phyloP scores from a whole-genome alignment of 2,329 filamentous ascomycete genomes.

The Cladosporium sp. region DNA sequence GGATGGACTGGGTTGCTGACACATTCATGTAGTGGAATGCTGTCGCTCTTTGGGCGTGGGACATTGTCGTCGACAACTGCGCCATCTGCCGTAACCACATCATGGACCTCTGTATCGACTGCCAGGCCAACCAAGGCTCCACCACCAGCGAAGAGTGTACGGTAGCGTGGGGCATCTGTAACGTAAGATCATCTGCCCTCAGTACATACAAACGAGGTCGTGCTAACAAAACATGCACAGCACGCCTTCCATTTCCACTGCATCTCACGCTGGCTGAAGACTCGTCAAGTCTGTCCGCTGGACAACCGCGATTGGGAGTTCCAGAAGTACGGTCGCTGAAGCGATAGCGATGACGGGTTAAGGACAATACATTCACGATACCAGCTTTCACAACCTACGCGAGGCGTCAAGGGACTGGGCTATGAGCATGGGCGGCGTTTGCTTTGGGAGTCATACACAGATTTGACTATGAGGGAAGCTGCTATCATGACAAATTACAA shows the following conservation, averaged over 20 bases:
- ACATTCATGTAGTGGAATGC: constrained; percentile 76
- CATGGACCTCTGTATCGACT: constrained; percentile 99
- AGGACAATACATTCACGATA: constrained; percentile 1
- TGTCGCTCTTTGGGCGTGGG: constrained; percentile 97
- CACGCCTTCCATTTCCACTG: constrained; percentile 99
- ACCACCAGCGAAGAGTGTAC: constrained; percentile 98
- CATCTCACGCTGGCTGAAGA: constrained; percentile 98
- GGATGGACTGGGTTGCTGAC: too few species aligned
- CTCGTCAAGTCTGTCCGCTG: constrained; percentile 94
- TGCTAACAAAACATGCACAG: constrained; percentile 50
- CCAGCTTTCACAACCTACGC: neutral
- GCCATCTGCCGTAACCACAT: constrained; percentile 99
- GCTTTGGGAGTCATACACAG: neutral
- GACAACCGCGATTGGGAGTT: constrained; percentile 99
- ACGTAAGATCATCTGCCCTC: constrained; percentile 61
- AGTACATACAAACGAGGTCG: neutral
- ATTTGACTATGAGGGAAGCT: neutral
- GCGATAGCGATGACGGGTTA: neutral
- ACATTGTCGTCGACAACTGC: constrained; percentile 99
- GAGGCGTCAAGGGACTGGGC: neutral
- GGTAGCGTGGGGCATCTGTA: constrained; percentile 98
- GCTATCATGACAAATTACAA: neutral
- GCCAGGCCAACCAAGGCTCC: constrained; percentile 96
- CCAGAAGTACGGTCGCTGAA: constrained; percentile 87
- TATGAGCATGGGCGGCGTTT: constrained; percentile 11